phyloP scores from a whole-genome alignment of 257 asterid species.

The Paraleonurus japonicus region DNA sequence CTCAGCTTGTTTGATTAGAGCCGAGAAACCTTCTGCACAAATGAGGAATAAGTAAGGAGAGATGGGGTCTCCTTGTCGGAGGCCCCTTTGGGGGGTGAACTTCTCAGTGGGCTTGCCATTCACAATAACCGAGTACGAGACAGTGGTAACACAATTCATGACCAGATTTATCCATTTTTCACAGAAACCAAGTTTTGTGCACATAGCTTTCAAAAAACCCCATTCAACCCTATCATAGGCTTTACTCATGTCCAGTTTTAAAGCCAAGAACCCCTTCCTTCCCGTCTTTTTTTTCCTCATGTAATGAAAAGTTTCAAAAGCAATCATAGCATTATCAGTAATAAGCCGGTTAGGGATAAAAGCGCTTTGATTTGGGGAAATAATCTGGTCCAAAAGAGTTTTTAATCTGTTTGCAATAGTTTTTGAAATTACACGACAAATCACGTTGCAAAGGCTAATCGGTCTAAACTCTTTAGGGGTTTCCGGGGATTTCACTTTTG shows the following conservation, averaged over 20 bases:
- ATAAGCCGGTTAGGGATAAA: too few relatives aligned
- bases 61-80: background rate
- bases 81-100: background rate
- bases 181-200: too few relatives aligned
- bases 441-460: too few relatives aligned
- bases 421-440: too few relatives aligned
- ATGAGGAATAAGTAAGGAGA: background rate
- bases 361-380: too few relatives aligned
- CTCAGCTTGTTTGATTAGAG: background rate
- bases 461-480: too few relatives aligned
- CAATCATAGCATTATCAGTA: too few relatives aligned
- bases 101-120: background rate
- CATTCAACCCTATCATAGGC: background rate
- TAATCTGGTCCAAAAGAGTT: too few relatives aligned
- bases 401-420: too few relatives aligned
- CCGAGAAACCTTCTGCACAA: background rate
- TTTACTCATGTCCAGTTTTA: background rate
- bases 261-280: background rate
- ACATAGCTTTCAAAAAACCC: too few relatives aligned
- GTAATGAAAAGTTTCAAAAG: too few relatives aligned
- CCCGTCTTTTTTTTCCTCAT: background rate
- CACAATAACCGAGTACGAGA: background rate
- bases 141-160: background rate
- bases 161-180: background rate
- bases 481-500: too few relatives aligned